Evolutionary conservation across 306 rosid species (phyloP).

Genomic region (Cucurbita maxima): DNA sequence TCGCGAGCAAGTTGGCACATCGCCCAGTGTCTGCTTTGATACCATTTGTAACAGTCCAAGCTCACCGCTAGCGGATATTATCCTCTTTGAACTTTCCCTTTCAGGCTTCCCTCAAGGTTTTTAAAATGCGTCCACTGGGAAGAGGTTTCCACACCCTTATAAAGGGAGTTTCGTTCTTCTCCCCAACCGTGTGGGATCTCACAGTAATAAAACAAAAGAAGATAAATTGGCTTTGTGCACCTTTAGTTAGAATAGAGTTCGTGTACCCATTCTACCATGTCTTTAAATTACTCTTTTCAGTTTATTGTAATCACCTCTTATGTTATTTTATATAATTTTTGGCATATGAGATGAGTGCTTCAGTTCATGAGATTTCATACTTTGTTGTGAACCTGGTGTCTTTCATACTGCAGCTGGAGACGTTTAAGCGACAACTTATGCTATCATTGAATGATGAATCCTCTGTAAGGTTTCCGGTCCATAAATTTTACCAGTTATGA

Average conservation of each 20-base stretch:
- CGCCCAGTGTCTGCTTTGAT: too few species aligned
- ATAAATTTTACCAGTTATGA: background rate
- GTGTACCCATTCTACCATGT: background rate
- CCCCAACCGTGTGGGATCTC: too few species aligned
- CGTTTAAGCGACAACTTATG: slow-evolving; percentile 84
- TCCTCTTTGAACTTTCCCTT: too few species aligned
- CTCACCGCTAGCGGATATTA: too few species aligned
- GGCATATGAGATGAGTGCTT: background rate
- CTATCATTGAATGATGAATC: slow-evolving; percentile 71
- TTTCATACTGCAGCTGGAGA: slow-evolving; percentile 56
- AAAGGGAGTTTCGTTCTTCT: too few species aligned
- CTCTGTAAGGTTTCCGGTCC: slow-evolving; percentile 43
- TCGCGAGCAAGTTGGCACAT: too few species aligned
- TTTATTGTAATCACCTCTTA: background rate
- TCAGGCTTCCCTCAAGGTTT: too few species aligned
- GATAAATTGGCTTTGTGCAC: too few species aligned
- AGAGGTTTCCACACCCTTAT: too few species aligned
- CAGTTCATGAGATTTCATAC: background rate
- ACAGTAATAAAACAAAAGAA: too few species aligned
- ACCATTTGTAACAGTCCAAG: too few species aligned
- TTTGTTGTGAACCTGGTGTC: background rate
- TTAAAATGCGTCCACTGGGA: too few species aligned
- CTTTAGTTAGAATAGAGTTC: background rate
- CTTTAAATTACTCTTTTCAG: background rate
- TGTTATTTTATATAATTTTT: background rate